Evolutionary conservation across 2,329 filamentous ascomycete species (phyloP).

Genomic region (Claviceps purpurea): DNA sequence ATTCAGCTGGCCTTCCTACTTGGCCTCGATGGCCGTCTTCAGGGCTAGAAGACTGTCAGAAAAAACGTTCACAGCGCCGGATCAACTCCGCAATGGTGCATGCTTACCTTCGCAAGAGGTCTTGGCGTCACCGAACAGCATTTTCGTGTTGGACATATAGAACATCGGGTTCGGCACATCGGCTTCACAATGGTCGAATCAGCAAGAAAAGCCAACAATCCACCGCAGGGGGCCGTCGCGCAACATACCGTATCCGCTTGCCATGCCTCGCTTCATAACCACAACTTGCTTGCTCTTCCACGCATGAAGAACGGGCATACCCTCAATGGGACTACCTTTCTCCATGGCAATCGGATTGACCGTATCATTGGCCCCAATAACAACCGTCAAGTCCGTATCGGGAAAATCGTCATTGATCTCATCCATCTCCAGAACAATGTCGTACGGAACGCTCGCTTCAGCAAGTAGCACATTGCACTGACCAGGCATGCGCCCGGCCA

Average conservation of each 20-base stretch:
- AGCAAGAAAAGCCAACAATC: no score
- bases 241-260: constrained; percentile 65
- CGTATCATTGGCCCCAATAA: constrained; percentile 86
- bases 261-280: constrained; percentile 87
- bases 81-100: constrained; percentile 1
- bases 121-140: constrained; percentile 87
- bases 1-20: constrained; percentile 2
- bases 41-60: constrained; percentile 6
- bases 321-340: constrained; percentile 70
- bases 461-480: constrained; percentile 87
- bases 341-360: constrained; percentile 85
- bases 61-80: constrained; percentile 6
- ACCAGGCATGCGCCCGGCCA: constrained; percentile 83
- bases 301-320: constrained; percentile 83
- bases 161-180: constrained; percentile 93
- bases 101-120: constrained; percentile 63
- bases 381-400: constrained; percentile 74
- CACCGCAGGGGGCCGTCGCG: no score
- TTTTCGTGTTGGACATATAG: constrained; percentile 77
- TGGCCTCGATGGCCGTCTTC: constrained; percentile 9
- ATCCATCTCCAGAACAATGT: constrained; percentile 90
- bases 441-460: constrained; percentile 78
- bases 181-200: constrained; percentile 31
- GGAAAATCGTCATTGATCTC: constrained; percentile 89
- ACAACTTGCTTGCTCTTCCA: constrained; percentile 92